Evolutionary conservation across 148 eudicot genomes (phyloP).

Genomic region (Camellia sinensis): DNA sequence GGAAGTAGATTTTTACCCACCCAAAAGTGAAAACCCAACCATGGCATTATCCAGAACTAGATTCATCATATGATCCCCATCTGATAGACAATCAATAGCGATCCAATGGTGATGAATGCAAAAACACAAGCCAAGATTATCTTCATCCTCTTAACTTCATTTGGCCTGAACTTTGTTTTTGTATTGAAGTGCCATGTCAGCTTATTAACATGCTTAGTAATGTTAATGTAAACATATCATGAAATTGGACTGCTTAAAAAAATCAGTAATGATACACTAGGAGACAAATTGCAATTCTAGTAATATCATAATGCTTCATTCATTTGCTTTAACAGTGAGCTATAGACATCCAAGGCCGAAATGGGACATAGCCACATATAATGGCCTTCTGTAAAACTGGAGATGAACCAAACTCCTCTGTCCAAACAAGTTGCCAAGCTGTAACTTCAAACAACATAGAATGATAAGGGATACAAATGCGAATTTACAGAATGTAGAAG

Average conservation of each 20-base stretch:
- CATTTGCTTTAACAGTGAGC: slow-evolving; percentile 8
- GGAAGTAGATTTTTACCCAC: no score
- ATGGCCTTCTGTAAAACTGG: slow-evolving; percentile 51
- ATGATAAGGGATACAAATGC: neutral
- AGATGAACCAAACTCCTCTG: slow-evolving; percentile 52
- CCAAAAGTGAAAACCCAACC: no score
- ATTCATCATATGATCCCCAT: no score
- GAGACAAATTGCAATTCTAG: no score
- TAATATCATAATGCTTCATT: no score
- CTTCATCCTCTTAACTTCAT: no score
- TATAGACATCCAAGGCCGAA: slow-evolving; percentile 75
- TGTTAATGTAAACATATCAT: neutral
- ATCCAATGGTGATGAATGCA: no score
- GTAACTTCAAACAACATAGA: slow-evolving; percentile 47
- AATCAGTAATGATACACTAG: neutral
- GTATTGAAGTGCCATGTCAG: slow-evolving; percentile 65
- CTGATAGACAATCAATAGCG: no score
- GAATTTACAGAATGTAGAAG: slow-evolving; percentile 43
- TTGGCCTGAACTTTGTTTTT: slow-evolving; percentile 52
- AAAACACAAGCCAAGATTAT: no score
- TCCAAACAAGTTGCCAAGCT: slow-evolving; percentile 81
- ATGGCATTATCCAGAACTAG: no score
- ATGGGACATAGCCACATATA: slow-evolving; percentile 75
- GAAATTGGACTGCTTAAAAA: neutral
- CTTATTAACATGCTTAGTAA: slow-evolving; percentile 40